Percentiles rank a stretch among this genome's conserved stretches.
Conservation (phyloP, 768 basidiomycete species). For the Psilocybe cubensis region DNA sequence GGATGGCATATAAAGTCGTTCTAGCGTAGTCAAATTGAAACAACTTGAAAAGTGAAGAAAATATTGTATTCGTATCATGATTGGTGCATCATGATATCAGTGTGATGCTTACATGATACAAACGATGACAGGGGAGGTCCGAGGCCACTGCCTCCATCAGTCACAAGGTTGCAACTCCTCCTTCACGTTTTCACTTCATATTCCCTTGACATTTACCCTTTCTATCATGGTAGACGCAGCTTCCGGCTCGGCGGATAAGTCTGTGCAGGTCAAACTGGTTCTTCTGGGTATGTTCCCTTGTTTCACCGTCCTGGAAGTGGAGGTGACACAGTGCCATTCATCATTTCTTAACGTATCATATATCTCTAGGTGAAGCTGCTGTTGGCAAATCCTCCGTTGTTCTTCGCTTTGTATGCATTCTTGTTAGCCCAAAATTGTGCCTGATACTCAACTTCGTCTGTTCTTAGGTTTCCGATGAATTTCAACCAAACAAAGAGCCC, state of each 20-base stretch:
- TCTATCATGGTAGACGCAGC: conserved; percentile 72
- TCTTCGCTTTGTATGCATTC: conserved; percentile 81
- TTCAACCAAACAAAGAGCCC: conserved; percentile 98
- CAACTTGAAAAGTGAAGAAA: too few species aligned
- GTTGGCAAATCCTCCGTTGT: conserved; percentile 99
- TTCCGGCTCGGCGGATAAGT: conserved; percentile 80
- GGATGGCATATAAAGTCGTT: background rate
- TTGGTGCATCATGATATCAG: conserved; percentile 5
- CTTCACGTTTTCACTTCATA: conserved; percentile 2
- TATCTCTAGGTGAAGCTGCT: conserved; percentile 85
- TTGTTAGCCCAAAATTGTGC: background rate
- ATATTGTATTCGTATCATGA: too few species aligned
- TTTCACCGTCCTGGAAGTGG: background rate
- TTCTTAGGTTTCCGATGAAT: conserved; percentile 89
- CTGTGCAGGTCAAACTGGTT: conserved; percentile 97
- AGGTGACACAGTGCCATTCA: conserved; percentile 4
- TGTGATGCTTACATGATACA: conserved; percentile 13
- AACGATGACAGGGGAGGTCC: conserved; percentile 24
- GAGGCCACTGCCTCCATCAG: conserved; percentile 21
- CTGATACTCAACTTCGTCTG: conserved; percentile 13
- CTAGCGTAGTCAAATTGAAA: too few species aligned
- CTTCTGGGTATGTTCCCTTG: conserved; percentile 67
- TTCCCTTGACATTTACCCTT: background rate
- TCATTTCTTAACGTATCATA: conserved; percentile 16
- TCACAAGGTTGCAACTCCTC: conserved; percentile 15